phyloP scores from a whole-genome alignment of 257 asterid genomes.

The Nicotiana knightiana region DNA sequence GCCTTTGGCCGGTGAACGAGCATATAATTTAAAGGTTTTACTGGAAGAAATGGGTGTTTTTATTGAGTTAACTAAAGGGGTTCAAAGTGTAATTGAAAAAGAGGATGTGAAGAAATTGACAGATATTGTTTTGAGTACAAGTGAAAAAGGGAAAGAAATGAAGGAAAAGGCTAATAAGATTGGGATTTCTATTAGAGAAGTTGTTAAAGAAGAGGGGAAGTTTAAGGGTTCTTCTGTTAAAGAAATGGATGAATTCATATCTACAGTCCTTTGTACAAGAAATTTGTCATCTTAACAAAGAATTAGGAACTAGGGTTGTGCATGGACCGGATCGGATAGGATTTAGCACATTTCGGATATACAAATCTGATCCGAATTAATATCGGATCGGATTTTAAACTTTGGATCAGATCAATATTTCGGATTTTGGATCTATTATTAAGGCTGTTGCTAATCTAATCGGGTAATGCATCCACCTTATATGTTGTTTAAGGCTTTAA shows the following conservation, averaged over 20 bases:
- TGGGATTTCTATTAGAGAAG: slow-evolving; percentile 45
- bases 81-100: slow-evolving; percentile 24
- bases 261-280: slow-evolving; percentile 26
- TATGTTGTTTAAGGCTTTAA: neutral
- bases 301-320: too few relatives aligned
- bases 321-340: too few relatives aligned
- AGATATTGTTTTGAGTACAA: slow-evolving; percentile 39
- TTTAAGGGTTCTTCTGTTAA: slow-evolving; percentile 41
- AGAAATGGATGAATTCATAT: slow-evolving; percentile 56
- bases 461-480: too few relatives aligned
- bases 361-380: too few relatives aligned
- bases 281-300: neutral
- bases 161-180: slow-evolving; percentile 50
- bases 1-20: slow-evolving; percentile 95
- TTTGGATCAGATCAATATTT: too few relatives aligned
- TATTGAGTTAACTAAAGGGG: slow-evolving; percentile 54
- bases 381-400: too few relatives aligned
- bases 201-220: slow-evolving; percentile 39
- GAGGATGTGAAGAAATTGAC: slow-evolving; percentile 65
- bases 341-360: too few relatives aligned
- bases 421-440: too few relatives aligned
- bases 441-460: too few relatives aligned
- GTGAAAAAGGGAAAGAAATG: slow-evolving; percentile 52
- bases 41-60: slow-evolving; percentile 77
- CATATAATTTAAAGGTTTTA: slow-evolving; percentile 72